Evolutionary conservation across 495 filamentous ascomycete genomes (phyloP).

Genomic region (Endocarpon pusillum): DNA sequence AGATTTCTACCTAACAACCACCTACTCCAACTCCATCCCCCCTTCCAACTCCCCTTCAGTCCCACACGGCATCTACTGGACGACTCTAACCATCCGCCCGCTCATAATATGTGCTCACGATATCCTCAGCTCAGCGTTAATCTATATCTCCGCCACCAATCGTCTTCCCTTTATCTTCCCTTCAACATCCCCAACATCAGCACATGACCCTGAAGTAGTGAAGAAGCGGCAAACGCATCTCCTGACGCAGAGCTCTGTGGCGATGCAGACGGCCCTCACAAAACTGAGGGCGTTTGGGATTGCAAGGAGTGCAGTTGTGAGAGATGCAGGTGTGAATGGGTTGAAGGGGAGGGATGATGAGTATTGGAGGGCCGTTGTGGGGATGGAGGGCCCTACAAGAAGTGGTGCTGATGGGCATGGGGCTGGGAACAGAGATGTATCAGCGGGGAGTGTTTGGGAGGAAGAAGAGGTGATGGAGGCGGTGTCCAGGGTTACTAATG

Average conservation of each 20-base stretch:
- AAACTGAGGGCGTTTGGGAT: constrained; percentile 38
- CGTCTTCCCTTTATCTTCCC: constrained; percentile 42
- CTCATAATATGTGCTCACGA: constrained; percentile 45
- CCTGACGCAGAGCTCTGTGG: constrained; percentile 22
- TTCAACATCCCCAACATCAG: constrained; percentile 26
- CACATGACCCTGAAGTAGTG: not conserved
- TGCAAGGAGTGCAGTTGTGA: constrained; percentile 38
- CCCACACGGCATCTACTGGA: constrained; percentile 45
- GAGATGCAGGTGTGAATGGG: constrained; percentile 31
- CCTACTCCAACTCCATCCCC: constrained; percentile 50
- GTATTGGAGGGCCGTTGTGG: constrained; percentile 39
- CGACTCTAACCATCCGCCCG: constrained; percentile 38
- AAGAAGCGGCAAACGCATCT: constrained; percentile 18
- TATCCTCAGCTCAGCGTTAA: constrained; percentile 33
- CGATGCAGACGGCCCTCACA: constrained; percentile 25
- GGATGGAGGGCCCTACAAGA: constrained; percentile 18
- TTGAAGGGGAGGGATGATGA: constrained; percentile 35
- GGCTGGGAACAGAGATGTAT: constrained; percentile 4
- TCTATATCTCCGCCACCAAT: constrained; percentile 66
- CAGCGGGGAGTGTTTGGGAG: constrained; percentile 28
- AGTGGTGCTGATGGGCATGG: constrained; percentile 16
- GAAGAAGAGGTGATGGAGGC: constrained; percentile 38
- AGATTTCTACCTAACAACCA: constrained; percentile 44
- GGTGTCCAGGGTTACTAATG: constrained; percentile 29
- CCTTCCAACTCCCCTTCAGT: constrained; percentile 21